Conservation (phyloP, 2,329 filamentous ascomycete genomes). For the Botrytis deweyae region DNA sequence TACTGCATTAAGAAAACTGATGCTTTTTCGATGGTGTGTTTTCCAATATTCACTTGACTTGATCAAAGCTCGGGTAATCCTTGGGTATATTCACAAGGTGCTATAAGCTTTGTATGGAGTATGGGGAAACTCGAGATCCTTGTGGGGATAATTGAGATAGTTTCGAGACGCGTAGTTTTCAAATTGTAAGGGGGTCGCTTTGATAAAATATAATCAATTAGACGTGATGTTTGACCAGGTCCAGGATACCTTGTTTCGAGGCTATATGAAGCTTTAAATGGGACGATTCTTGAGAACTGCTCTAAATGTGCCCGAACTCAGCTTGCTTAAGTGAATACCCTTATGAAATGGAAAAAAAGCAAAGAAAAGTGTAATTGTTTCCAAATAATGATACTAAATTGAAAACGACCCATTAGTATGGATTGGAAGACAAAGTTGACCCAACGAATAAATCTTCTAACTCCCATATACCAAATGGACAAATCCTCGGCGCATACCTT, state of each 20-base stretch:
- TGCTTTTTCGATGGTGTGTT: not conserved
- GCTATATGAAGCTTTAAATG: not conserved
- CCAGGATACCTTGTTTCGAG: conserved; percentile 9
- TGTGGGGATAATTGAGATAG: not conserved
- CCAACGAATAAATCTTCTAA: not conserved
- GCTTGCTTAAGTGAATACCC: conserved; percentile 10
- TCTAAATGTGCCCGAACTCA: not conserved
- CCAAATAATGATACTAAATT: conserved; percentile 16
- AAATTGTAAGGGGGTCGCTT: conserved; percentile 1
- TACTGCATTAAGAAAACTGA: conserved; percentile 6
- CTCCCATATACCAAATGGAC: conserved; percentile 1
- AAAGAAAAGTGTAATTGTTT: not conserved
- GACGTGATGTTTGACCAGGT: conserved; percentile 7
- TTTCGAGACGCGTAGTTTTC: not conserved
- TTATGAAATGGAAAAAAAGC: conserved; percentile 13
- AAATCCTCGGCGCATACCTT: conserved; percentile 17
- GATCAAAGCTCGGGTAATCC: conserved; percentile 11
- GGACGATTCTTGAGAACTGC: conserved; percentile 10
- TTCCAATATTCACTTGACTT: conserved; percentile 16
- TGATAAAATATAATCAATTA: conserved; percentile 4
- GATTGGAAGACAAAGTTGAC: not conserved
- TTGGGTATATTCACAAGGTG: not conserved
- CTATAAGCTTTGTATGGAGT: not conserved
- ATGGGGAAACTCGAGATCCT: not conserved
- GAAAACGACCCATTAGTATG: conserved; percentile 12